Base-by-base conservation (phyloP, 768 basidiomycete genomes). In the Tulasnella sp. region DNA sequence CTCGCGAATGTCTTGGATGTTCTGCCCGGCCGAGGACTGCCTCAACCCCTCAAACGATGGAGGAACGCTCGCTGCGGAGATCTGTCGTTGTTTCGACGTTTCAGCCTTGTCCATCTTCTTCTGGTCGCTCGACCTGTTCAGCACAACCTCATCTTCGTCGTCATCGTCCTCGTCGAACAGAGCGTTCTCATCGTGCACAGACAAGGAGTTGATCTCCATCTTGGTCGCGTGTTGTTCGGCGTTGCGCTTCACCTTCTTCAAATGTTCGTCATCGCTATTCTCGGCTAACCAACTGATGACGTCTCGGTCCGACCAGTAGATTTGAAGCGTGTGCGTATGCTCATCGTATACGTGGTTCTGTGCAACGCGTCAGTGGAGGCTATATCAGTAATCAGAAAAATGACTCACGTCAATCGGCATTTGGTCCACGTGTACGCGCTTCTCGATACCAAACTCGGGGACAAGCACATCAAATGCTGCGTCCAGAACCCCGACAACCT, bases 391-490 rank as follows among this genome's bases (percentile, higher is more conserved):
- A 2, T 52, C 3, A 12, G 19, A 45, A 4, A 41, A 11, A 2
- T 3, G 31, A 70, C 83, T 71, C 66, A 92, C 90, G 62, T 96
- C 90, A 58, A 96, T 89, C 23, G 96, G 94, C 89, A 99, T 96
- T 71, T 98, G 92, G 67, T 98, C 96, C 39, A 93, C 89, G 65
- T 98, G 96, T 2, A 98, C 93, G 35, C 96, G 80, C 75, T 99
- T 99, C 74, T 99, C 96, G 63, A 99, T 97, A 31, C 94, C 90
- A 67, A 98, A 98, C 69, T 98, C 96, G 39, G 90, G 86, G 11
- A 98, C 82, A 31, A 94, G 73, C 27, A 99, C 94, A 66, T 99
- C 96, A 64, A 97, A 98, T 1, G 96, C 96, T 50, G 90, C 86
- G 66, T 99, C 96, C n/a, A 97, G 77, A 31, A 99, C 94, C 59